Percentiles rank a stretch among this genome's conserved stretches.
Evolutionary conservation across 2,329 filamentous ascomycete species (phyloP).

Genomic region (Neofusicoccum ribis): DNA sequence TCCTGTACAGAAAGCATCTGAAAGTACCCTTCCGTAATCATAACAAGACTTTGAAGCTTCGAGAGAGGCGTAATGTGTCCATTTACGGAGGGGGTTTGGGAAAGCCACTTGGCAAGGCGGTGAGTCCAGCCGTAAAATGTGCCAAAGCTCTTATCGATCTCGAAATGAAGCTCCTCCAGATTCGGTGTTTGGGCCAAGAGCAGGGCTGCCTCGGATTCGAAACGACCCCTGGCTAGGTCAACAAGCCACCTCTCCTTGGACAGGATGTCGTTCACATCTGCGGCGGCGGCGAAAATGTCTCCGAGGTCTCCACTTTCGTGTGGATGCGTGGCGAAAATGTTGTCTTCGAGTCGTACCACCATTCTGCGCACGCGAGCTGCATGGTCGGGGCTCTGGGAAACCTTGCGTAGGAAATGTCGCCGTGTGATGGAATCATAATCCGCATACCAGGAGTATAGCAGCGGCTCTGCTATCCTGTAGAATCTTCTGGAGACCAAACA

Average conservation of each 20-base stretch:
- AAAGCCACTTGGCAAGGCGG: neutral
- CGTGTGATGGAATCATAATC: neutral
- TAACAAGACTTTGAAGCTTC: neutral
- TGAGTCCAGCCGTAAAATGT: constrained; percentile 10
- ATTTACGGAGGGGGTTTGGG: neutral
- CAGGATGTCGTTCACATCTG: constrained; percentile 1
- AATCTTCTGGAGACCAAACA: neutral
- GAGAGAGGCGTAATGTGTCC: neutral
- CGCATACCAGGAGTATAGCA: neutral
- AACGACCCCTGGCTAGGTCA: neutral
- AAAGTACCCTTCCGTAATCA: constrained; percentile 1
- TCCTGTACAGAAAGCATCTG: constrained; percentile 7
- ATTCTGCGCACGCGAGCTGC: neutral
- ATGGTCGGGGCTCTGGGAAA: neutral
- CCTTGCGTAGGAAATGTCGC: neutral
- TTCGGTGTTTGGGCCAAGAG: neutral
- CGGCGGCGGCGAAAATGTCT: neutral
- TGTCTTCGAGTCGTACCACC: neutral
- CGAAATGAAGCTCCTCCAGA: neutral
- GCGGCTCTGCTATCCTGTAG: neutral
- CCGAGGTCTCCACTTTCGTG: neutral
- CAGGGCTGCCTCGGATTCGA: neutral
- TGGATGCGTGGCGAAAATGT: neutral
- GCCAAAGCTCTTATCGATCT: constrained; percentile 1
- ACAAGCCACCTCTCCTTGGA: constrained; percentile 8